A percentile compares a stretch with the other conserved stretches of the same genome.
Evolutionary conservation across 2,329 filamentous ascomycete genomes (phyloP).

Genomic region (Acarospora socialis): DNA sequence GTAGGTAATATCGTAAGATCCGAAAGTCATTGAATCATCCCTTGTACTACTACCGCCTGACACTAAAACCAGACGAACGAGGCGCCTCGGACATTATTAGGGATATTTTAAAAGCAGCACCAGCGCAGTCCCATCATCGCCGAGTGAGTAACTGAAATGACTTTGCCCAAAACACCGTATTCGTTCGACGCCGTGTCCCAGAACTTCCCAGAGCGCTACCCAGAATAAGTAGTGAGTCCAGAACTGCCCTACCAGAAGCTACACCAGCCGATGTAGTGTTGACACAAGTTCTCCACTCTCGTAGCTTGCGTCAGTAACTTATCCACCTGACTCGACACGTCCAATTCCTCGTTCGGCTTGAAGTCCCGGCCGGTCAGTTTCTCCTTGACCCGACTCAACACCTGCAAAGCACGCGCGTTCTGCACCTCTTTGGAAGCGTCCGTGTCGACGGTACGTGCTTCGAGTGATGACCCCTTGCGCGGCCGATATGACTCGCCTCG

Average conservation of each 20-base stretch:
- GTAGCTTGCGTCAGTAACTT: slow-evolving; percentile 91
- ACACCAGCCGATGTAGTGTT: slow-evolving; percentile 99
- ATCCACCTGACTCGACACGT: slow-evolving; percentile 78
- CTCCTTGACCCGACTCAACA: slow-evolving; percentile 80
- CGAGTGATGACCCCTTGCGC: slow-evolving; percentile 14
- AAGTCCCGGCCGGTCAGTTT: slow-evolving; percentile 94
- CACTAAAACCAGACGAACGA: no score
- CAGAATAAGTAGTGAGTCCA: no score
- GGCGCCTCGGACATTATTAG: no score
- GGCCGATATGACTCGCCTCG: slow-evolving; percentile 19
- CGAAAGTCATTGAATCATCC: no score
- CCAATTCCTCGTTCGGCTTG: slow-evolving; percentile 69
- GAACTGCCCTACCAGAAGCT: slow-evolving; percentile 93
- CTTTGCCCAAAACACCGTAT: no score
- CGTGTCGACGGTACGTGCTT: slow-evolving; percentile 7
- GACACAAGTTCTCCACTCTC: slow-evolving; percentile 91
- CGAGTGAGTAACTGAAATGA: no score
- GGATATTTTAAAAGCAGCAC: no score
- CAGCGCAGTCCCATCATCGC: no score
- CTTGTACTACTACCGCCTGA: no score
- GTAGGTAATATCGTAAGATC: no score
- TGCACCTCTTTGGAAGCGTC: slow-evolving; percentile 50
- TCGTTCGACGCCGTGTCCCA: no score
- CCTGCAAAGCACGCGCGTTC: slow-evolving; percentile 84
- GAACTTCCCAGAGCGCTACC: no score